Base-by-base conservation (phyloP, 2,329 filamentous ascomycete species). In the Didymella sp. region DNA sequence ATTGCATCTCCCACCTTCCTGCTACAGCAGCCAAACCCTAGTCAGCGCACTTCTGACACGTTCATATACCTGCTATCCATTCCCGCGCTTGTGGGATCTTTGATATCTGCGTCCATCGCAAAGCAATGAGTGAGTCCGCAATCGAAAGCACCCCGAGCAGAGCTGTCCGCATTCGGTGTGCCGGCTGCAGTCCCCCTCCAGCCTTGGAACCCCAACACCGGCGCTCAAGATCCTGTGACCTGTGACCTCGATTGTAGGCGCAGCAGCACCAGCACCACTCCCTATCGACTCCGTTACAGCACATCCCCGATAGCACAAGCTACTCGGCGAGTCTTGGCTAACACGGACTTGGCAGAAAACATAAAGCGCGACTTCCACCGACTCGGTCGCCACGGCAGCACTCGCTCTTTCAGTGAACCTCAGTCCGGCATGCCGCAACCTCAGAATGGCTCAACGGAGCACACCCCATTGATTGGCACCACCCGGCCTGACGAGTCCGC, bases 361-460 rank as follows among this genome's bases (percentile, higher is more conserved):
- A 72, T 75, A 66, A 76, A 64, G 62, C 55, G 65, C 46, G 59
- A 73, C 44, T 76, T 76, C 61, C 54, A 73, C 56, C 69, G 66
- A 43, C 31, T 65, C 49, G 73, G 62, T 51, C 70, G 73, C 55
- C 58, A 67, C 48, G 43, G 47, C 27, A 71, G 62, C 52, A 61
- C 43, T 46, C 51, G 35, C 43, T 44, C 43, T 41, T 45, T 47
- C 46, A 47, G 46, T 47, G 44, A 52, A 37, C 25, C 54, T 17
- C 35, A 38, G 19, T 44, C 22, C 38, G 38, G 21, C 52, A 73
- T 72, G 70, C 66, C 67, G 35, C 55, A 62, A 33, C 66, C 61
- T 28, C 46, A 63, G 47, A 73, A 73, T 61, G 70, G 70, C 62
- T 61, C 63, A 43, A 57, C 62, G 40, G 72, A 74, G 67, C 63